A percentile compares a stretch with the other conserved stretches of the same genome.
phyloP scores from a whole-genome alignment of 1,139 yeast species.

The Pichia sp. region DNA sequence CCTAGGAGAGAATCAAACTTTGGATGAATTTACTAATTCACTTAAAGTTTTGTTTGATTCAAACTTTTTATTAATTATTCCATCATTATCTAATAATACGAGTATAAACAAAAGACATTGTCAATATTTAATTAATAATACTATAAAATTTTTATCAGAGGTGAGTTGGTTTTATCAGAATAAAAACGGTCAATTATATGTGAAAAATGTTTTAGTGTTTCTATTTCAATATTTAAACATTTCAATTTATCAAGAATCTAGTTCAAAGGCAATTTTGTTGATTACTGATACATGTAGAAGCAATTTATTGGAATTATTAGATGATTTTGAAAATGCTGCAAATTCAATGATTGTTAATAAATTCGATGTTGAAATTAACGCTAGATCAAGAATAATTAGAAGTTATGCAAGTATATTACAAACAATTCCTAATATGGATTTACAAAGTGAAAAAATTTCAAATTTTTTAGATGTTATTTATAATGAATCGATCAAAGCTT shows the following conservation, averaged over 20 bases:
- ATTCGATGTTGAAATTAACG: slow-evolving; percentile 38
- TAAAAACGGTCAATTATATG: slow-evolving; percentile 33
- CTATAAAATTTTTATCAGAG: slow-evolving; percentile 48
- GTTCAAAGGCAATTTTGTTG: slow-evolving; percentile 54
- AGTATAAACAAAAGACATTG: slow-evolving; percentile 16
- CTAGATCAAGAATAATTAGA: slow-evolving; percentile 55
- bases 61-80: slow-evolving; percentile 18
- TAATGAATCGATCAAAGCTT: slow-evolving; percentile 9
- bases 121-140: slow-evolving; percentile 34
- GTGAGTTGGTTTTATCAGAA: slow-evolving; percentile 48
- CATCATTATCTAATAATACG: slow-evolving; percentile 24
- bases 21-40: slow-evolving; percentile 25
- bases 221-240: slow-evolving; percentile 35
- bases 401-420: slow-evolving; percentile 59
- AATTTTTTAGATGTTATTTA: slow-evolving; percentile 12
- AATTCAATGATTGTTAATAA: slow-evolving; percentile 46
- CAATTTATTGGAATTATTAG: slow-evolving; percentile 41
- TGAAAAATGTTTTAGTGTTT: slow-evolving; percentile 47
- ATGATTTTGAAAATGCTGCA: slow-evolving; percentile 47
- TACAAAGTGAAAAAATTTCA: slow-evolving; percentile 28
- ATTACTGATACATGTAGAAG: slow-evolving; percentile 57
- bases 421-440: slow-evolving; percentile 40
- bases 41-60: slow-evolving; percentile 30
- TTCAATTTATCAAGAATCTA: slow-evolving; percentile 30
- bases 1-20: slow-evolving; percentile 31